Evolutionary conservation across 441 rosid genomes (phyloP).

Genomic region (Pelargonium myrrhifolium): DNA sequence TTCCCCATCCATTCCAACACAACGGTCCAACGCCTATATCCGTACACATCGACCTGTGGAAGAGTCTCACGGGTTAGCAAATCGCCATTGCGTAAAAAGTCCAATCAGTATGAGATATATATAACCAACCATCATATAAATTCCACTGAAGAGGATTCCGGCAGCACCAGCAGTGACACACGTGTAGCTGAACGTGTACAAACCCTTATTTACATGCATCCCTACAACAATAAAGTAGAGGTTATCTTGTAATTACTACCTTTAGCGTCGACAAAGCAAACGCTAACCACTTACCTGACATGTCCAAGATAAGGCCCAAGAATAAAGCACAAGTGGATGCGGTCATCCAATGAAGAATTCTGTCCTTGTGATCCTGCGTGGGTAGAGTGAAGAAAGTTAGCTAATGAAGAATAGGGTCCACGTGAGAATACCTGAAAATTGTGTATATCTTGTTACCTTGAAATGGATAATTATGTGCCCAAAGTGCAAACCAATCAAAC

Average conservation of each 20-base stretch:
- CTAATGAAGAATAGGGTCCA: neutral
- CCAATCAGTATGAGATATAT: no score
- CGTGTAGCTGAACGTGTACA: slow-evolving; percentile 68
- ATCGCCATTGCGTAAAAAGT: no score
- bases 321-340: slow-evolving; percentile 41
- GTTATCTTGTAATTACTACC: no score
- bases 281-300: slow-evolving; percentile 39
- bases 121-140: slow-evolving; percentile 56
- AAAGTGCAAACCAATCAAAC: slow-evolving; percentile 65
- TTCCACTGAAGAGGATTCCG: slow-evolving; percentile 57
- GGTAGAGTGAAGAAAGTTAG: slow-evolving; percentile 6
- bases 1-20: slow-evolving; percentile 74
- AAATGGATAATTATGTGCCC: slow-evolving; percentile 71
- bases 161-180: slow-evolving; percentile 64
- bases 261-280: no score
- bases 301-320: slow-evolving; percentile 45
- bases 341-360: slow-evolving; percentile 48
- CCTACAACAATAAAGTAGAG: slow-evolving; percentile 31
- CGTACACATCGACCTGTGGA: slow-evolving; percentile 70
- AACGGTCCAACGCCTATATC: slow-evolving; percentile 33
- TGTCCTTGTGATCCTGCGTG: slow-evolving; percentile 49
- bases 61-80: no score
- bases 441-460: slow-evolving; percentile 36
- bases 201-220: slow-evolving; percentile 75
- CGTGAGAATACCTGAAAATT: slow-evolving; percentile 2